Evolutionary conservation across 2,329 filamentous ascomycete genomes (phyloP), one percentile per base, ranked within the genome.

Genomic region (Hypoxylon sp.): DNA sequence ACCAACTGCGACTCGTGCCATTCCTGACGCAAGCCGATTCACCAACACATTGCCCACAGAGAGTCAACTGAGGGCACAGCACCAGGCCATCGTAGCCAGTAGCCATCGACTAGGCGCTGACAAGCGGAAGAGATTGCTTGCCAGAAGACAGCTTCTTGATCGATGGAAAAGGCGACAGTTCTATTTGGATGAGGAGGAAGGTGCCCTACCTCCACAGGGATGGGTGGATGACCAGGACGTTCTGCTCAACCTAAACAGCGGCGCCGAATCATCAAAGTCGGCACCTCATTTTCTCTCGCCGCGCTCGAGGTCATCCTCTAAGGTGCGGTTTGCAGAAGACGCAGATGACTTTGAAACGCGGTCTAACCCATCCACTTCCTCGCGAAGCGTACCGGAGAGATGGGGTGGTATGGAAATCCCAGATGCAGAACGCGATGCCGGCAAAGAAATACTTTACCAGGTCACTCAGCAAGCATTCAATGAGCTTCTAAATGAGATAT

Each of bases 401-500:
- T 91, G 87, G 86, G 87, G 87, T 37, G 87, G 87, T 12, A 87
- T 90, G 69, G 88, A 91, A 42, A 86, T 95, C 11, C 88, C 89
- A 1, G 84, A 89, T 59, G 86, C 88, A 1, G 91, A 96, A 69
- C 82, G 81, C 51, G 91, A 96, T 68, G 86, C 90, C 4, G 91
- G 90, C 26, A 90, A 88, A 61, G 91, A 97, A 67, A 88, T 97
- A 3, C 75, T 97, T 1, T 97, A 96, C 65, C 90, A 96, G 68
- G 86, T 95, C 21, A 91, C 90, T 0, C 91, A 97, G 69, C 89
- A 96, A 70, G 89, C 91, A 0, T 90, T 96, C 73, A 97, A 97
- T 65, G 91, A 97, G 71, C 77, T 97, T 2, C 81, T 99, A 0
- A 90, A 97, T 65, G 81, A 86, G 1, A 78, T 99, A 0, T 99